Conservation (phyloP, 2,329 filamentous ascomycete genomes). For the Fusarium hainanense region DNA sequence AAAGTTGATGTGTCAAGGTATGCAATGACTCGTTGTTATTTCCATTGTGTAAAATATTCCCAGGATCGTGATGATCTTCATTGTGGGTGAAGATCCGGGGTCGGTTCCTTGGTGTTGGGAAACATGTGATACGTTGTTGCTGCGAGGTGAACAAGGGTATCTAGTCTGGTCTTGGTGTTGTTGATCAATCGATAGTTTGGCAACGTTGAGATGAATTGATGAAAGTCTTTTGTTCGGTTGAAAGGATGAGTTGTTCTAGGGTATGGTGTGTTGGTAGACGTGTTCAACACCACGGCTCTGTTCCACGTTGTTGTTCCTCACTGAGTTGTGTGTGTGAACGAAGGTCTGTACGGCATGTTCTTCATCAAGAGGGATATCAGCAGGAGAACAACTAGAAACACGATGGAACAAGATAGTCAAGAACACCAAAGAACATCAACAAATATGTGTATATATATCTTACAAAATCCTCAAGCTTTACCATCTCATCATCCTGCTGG, state of each 20-base stretch:
- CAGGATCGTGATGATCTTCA: slow-evolving; percentile 8
- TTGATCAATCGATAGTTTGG: no score
- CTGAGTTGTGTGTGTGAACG: no score
- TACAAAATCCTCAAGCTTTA: no score
- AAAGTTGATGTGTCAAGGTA: neutral
- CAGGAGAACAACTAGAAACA: neutral
- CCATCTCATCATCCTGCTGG: neutral
- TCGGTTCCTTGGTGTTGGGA: neutral
- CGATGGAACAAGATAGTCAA: neutral
- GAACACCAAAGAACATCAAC: neutral
- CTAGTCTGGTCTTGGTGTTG: neutral
- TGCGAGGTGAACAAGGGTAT: neutral
- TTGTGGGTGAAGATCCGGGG: slow-evolving; percentile 11
- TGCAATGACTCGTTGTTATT: slow-evolving; percentile 1
- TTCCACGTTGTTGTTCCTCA: no score
- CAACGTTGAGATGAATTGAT: no score
- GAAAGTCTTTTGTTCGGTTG: neutral
- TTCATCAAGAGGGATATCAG: neutral
- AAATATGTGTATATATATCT: no score
- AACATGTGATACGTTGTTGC: neutral
- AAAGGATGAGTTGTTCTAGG: neutral
- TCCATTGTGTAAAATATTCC: neutral
- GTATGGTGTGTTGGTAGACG: neutral
- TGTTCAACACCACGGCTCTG: no score
- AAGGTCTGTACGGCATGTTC: neutral